phyloP scores from a whole-genome alignment of 2,329 filamentous ascomycete species.

The Plenodomus biglobosus region DNA sequence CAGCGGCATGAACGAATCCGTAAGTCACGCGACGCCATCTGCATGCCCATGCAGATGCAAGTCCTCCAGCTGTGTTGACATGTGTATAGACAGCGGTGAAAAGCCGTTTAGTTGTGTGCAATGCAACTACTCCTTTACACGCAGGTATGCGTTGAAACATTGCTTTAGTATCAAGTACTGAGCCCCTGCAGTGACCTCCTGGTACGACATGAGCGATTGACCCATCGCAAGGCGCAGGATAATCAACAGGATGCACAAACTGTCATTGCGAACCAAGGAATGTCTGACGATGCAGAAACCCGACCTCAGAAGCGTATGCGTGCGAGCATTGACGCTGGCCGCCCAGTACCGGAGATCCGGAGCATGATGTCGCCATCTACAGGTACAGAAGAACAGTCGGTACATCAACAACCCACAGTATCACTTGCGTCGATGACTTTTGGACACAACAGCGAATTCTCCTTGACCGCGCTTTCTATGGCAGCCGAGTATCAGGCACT shows the following conservation, averaged over 20 bases:
- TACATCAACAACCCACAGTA: slow-evolving; percentile 16
- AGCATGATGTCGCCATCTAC: slow-evolving; percentile 30
- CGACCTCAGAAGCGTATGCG: slow-evolving; percentile 30
- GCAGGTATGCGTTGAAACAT: slow-evolving; percentile 37
- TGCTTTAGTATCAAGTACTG: background rate
- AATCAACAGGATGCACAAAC: slow-evolving; percentile 4
- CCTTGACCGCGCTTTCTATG: slow-evolving; percentile 46
- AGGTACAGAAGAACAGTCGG: slow-evolving; percentile 21
- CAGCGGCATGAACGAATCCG: slow-evolving; percentile 47
- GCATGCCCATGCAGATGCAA: background rate
- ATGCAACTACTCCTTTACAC: slow-evolving; percentile 47
- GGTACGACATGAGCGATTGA: slow-evolving; percentile 46
- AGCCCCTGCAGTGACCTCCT: slow-evolving; percentile 43
- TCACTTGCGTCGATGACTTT: slow-evolving; percentile 17
- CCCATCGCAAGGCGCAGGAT: slow-evolving; percentile 37
- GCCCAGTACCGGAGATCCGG: slow-evolving; percentile 31
- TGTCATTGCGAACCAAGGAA: slow-evolving; percentile 10
- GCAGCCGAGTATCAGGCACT: slow-evolving; percentile 47
- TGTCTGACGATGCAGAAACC: slow-evolving; percentile 16
- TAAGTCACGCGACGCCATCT: slow-evolving; percentile 16
- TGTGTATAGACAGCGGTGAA: slow-evolving; percentile 40
- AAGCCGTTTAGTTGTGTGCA: slow-evolving; percentile 46
- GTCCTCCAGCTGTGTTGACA: too few relatives aligned
- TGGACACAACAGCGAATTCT: slow-evolving; percentile 33
- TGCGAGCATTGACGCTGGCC: slow-evolving; percentile 26